Conservation (phyloP, 441 rosid genomes). For the Euphorbia corollata region DNA sequence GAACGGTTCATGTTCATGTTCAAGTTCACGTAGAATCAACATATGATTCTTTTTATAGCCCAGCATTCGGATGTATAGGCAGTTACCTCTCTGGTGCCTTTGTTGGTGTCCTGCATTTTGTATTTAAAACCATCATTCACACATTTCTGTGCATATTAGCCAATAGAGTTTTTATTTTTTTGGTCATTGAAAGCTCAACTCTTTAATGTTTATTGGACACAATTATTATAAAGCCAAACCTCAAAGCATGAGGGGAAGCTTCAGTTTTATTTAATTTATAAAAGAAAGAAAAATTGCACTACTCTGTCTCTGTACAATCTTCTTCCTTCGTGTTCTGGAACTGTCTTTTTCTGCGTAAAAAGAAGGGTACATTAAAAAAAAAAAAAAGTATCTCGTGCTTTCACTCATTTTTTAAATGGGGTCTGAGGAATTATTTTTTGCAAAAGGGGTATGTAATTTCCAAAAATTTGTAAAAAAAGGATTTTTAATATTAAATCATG, state of each 20-base stretch:
- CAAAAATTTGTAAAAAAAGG: too few relatives aligned
- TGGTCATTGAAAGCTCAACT: conserved; percentile 18
- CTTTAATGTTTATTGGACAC: conserved; percentile 23
- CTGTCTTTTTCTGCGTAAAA: neutral
- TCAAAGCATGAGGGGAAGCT: conserved; percentile 42
- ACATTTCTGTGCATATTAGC: conserved; percentile 39
- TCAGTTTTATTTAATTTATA: neutral
- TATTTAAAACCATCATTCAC: conserved; percentile 28
- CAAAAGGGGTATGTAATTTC: too few relatives aligned
- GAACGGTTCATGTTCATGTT: conserved; percentile 14
- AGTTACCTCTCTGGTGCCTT: conserved; percentile 39
- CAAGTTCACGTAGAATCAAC: conserved; percentile 42
- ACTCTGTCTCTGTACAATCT: neutral
- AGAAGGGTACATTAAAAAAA: too few relatives aligned
- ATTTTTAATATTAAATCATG: too few relatives aligned
- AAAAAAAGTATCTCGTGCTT: too few relatives aligned
- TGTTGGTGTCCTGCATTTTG: conserved; percentile 44
- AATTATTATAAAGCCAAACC: conserved; percentile 32
- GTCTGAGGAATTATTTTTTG: too few relatives aligned
- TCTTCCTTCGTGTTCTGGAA: neutral
- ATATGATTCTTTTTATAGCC: conserved; percentile 61
- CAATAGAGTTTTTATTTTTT: conserved; percentile 18
- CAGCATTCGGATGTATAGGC: conserved; percentile 50
- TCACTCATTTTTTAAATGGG: too few relatives aligned
- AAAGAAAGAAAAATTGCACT: neutral